Percentiles rank a stretch among this genome's conserved stretches.
Evolutionary conservation across 2,329 filamentous ascomycete genomes (phyloP).

Genomic region (Venturiaceae sp.): DNA sequence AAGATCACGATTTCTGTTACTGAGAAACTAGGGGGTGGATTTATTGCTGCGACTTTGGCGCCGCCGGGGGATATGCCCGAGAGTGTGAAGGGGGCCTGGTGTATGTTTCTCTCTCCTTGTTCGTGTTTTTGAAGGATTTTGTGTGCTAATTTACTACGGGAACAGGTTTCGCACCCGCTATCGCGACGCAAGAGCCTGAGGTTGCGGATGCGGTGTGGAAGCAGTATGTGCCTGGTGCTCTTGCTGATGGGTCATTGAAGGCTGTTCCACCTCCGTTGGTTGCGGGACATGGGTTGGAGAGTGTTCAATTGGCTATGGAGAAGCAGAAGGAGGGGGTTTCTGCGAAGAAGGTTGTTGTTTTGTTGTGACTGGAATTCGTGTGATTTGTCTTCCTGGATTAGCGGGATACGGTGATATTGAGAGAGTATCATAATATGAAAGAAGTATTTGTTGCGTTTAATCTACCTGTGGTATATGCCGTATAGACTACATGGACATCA

Average conservation of each 20-base stretch:
- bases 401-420: too few species aligned
- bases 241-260: conserved; percentile 10
- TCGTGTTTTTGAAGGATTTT: neutral
- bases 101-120: neutral
- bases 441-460: too few species aligned
- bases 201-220: conserved; percentile 9
- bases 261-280: conserved; percentile 13
- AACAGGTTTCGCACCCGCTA: conserved; percentile 4
- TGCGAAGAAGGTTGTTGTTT: conserved; percentile 8
- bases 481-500: too few species aligned
- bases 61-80: conserved; percentile 11
- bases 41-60: conserved; percentile 9
- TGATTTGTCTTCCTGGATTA: too few species aligned
- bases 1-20: neutral
- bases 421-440: too few species aligned
- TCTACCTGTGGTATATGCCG: too few species aligned
- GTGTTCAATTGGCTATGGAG: conserved; percentile 16
- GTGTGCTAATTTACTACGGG: neutral
- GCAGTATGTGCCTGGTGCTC: conserved; percentile 12
- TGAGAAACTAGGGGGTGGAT: neutral
- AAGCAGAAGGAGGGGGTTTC: conserved; percentile 6
- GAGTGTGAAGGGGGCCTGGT: conserved; percentile 9
- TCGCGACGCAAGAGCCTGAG: conserved; percentile 1
- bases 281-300: conserved; percentile 18
- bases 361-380: too few species aligned